Conservation (phyloP, 805 yeast species). For the Candida corydali region DNA sequence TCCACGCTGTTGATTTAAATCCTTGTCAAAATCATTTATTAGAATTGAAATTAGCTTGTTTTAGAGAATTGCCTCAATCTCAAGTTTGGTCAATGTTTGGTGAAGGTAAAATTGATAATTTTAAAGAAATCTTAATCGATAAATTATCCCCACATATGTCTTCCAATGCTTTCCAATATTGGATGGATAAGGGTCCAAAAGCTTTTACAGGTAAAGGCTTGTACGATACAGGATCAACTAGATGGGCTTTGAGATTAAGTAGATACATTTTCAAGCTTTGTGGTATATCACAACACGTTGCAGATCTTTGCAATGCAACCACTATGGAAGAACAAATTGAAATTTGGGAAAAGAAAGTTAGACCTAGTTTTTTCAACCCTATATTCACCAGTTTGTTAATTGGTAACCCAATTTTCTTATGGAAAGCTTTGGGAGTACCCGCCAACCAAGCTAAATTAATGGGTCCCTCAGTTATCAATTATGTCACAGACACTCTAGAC, state of each 20-base stretch:
- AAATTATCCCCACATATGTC: conserved; percentile 68
- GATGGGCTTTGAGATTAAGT: conserved; percentile 80
- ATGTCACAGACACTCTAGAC: conserved; percentile 73
- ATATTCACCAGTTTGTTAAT: conserved; percentile 61
- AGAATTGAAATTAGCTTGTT: conserved; percentile 73
- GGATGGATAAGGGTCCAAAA: conserved; percentile 61
- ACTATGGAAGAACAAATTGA: conserved; percentile 58
- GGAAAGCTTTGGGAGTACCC: conserved; percentile 92
- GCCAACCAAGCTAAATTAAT: conserved; percentile 79
- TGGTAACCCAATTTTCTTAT: conserved; percentile 80
- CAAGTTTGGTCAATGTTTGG: conserved; percentile 78
- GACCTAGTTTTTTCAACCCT: conserved; percentile 70
- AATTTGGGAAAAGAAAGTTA: conserved; percentile 60
- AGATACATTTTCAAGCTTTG: conserved; percentile 53
- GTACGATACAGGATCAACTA: conserved; percentile 77
- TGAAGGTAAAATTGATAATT: conserved; percentile 55
- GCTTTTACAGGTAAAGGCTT: conserved; percentile 66
- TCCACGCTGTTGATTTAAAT: conserved; percentile 82
- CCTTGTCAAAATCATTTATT: conserved; percentile 79
- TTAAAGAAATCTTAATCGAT: conserved; percentile 41
- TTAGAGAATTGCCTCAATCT: conserved; percentile 51
- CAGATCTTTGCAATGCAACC: conserved; percentile 51
- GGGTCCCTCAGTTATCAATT: conserved; percentile 65
- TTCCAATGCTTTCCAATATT: conserved; percentile 76
- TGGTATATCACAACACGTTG: conserved; percentile 50